Conservation (phyloP, 1,284 basidiomycete species). For the Phellinidium pouzarii region DNA sequence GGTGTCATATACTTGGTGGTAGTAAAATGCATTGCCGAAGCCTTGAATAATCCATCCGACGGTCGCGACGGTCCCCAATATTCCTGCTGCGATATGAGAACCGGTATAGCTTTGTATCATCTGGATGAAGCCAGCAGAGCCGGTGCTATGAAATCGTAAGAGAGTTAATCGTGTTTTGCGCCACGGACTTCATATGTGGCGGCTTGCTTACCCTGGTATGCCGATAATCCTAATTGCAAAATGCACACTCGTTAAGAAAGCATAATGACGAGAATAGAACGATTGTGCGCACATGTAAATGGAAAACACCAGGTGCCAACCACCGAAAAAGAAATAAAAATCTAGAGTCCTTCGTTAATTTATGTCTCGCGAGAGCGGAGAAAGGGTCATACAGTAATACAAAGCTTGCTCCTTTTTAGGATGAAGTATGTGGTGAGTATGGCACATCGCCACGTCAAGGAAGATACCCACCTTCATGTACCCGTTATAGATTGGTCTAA, state of each 20-base stretch:
- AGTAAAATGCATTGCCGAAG: constrained; percentile 77
- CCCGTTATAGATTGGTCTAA: constrained; percentile 90
- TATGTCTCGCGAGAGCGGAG: neutral
- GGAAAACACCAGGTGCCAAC: constrained; percentile 88
- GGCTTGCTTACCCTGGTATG: constrained; percentile 54
- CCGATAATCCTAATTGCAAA: constrained; percentile 67
- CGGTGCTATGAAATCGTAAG: constrained; percentile 56
- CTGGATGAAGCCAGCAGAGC: constrained; percentile 92
- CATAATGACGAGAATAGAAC: neutral
- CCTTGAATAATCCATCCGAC: constrained; percentile 87
- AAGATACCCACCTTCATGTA: constrained; percentile 78
- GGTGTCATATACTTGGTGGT: constrained; percentile 51
- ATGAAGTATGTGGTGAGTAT: constrained; percentile 18
- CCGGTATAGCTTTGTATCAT: constrained; percentile 74
- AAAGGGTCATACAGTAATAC: constrained; percentile 62
- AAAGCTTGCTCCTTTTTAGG: constrained; percentile 78
- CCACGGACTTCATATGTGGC: constrained; percentile 17
- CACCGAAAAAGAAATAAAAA: constrained; percentile 91
- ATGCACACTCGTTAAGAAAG: constrained; percentile 16
- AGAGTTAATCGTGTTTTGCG: constrained; percentile 6
- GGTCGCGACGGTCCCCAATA: constrained; percentile 76
- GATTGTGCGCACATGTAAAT: constrained; percentile 68
- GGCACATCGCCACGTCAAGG: constrained; percentile 12
- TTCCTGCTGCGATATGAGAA: constrained; percentile 61
- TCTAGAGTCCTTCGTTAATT: constrained; percentile 43